phyloP scores from a whole-genome alignment of 2,329 filamentous ascomycete species.

The Sarocladium kiliense region DNA sequence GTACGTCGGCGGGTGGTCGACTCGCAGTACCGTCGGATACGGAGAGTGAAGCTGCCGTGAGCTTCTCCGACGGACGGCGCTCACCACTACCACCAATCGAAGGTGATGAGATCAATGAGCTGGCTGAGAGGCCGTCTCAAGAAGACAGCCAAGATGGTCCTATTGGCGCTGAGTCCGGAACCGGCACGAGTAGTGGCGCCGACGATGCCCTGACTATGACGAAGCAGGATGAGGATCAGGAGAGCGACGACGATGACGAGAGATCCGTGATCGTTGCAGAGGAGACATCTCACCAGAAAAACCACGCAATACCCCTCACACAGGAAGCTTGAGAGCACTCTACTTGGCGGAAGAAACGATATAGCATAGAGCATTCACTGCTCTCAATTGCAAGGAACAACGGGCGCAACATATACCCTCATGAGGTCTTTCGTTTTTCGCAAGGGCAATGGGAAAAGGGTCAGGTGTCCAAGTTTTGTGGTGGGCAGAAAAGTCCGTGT shows the following conservation, averaged over 20 bases:
- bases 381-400: too few relatives aligned
- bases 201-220: background rate
- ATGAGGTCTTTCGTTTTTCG: background rate
- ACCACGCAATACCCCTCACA: background rate
- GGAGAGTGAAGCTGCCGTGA: slow-evolving; percentile 55
- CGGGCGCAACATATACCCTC: background rate
- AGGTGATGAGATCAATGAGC: slow-evolving; percentile 18
- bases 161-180: background rate
- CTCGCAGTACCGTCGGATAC: slow-evolving; percentile 49
- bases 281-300: background rate
- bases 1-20: slow-evolving; percentile 32
- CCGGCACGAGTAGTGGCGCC: background rate
- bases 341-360: background rate
- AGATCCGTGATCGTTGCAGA: background rate
- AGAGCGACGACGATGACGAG: slow-evolving; percentile 7
- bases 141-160: background rate
- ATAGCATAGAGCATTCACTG: background rate
- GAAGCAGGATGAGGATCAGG: background rate
- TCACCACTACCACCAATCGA: slow-evolving; percentile 51
- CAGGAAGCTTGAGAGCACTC: background rate
- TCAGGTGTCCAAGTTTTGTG: background rate
- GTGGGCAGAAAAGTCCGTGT: background rate
- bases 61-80: slow-evolving; percentile 53
- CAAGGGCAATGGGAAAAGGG: background rate
- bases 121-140: background rate